Base-by-base conservation (phyloP, 371 early-diverging fungal genomes). In the Mortierella sp. region DNA sequence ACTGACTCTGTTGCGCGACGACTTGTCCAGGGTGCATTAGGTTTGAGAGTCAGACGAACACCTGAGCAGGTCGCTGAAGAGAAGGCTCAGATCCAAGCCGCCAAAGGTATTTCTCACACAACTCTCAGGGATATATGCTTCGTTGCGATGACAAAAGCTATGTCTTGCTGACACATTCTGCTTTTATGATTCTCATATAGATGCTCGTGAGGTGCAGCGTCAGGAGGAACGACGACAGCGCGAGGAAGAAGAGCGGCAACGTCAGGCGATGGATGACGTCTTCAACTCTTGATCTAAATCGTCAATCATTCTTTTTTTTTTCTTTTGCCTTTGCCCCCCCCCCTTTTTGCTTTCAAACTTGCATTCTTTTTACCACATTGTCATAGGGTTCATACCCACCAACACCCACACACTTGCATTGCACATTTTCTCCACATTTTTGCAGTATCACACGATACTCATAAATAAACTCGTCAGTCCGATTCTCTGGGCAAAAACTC, bases 1-100 rank as follows among this genome's bases (percentile, higher is more conserved):
- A 91, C 91, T 8, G 90, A 91, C 73, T 88, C 90, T 82, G 92
- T 91, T 21, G 92, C 92, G 2, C 88, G 83, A 49, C 84, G 92
- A 75, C 73, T 91, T 27, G 89, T 91, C 21, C 89, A 89, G 63
- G 89, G 89, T 29, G 92, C 92, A 16, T 80, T 91, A 55, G 92
- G 92, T 6, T 80, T 91, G 27, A 81, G 88, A 55, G 87, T 85
- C 14, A 35, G 84, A 32, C 84, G 88, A 56, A 88, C 92, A 4
- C 87, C 90, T n/a, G 92, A 91, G 48, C 92, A 91, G 72, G 82
- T 85, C 43, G 86, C 82, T 0, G 82, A 85, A 41, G 86, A 85
- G 48, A 81, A 81, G 70, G 86, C 86, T 0, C 78, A 81, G 49
- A 78, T 84, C 21, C 81, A 84, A 44, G 84, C 84, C 0, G 84